Conservation (phyloP, 257 asterid species). For the Nicotiana benthamiana region DNA sequence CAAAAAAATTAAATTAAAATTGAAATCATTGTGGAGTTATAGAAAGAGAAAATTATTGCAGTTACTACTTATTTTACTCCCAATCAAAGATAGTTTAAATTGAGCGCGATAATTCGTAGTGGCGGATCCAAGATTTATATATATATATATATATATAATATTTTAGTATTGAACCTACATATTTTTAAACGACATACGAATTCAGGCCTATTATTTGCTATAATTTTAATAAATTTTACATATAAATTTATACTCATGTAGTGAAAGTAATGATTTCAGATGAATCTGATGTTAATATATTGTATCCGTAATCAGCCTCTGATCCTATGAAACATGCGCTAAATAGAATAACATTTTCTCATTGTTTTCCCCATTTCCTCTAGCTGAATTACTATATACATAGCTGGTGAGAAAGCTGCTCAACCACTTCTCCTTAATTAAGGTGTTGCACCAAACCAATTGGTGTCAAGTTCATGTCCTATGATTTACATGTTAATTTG, state of each 20-base stretch:
- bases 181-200: too few relatives aligned
- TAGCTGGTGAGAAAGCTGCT: constrained; percentile 14
- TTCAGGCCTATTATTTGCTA: too few relatives aligned
- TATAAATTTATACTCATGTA: too few relatives aligned
- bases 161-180: too few relatives aligned
- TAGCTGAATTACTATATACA: neutral
- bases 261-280: too few relatives aligned
- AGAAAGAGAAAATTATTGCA: neutral
- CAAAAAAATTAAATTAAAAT: too few relatives aligned
- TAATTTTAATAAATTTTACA: too few relatives aligned
- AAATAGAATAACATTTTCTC: neutral
- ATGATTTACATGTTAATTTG: neutral
- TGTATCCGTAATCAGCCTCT: too few relatives aligned
- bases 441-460: constrained; percentile 11
- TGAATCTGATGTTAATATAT: too few relatives aligned
- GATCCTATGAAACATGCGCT: neutral
- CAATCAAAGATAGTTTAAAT: neutral
- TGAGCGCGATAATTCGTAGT: neutral
- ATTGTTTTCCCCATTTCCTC: constrained; percentile 2
- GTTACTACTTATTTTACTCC: neutral
- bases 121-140: too few relatives aligned
- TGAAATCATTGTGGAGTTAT: neutral
- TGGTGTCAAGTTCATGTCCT: constrained; percentile 7
- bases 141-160: too few relatives aligned
- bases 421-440: constrained; percentile 12